phyloP scores from a whole-genome alignment of 176 grass and related monocot genomes.

The barley (Hordeum vulgare) region MorexV3_pseudomolecules_assembly NC_058522.1:517463749-517464248 shows the following conservation, averaged over 20 bases:
- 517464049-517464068: constrained; percentile 36
- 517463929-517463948: neutral
- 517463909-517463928: constrained; percentile 29
- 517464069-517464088: constrained; percentile 44
- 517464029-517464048: constrained; percentile 52
- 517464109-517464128: constrained; percentile 14
- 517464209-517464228: neutral
- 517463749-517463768: neutral
- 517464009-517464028: constrained; percentile 48
- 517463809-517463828: constrained; percentile 38
- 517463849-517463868: constrained; percentile 19
- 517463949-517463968: neutral
- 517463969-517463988: constrained; percentile 15
- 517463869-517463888: neutral
- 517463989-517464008: constrained; percentile 50
- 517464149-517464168: constrained; percentile 32
- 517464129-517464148: constrained; percentile 17
- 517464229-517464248: neutral
- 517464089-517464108: constrained; percentile 21
- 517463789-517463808: constrained; percentile 41
- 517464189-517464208: neutral
- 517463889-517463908: neutral
- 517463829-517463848: constrained; percentile 39
- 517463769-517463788: constrained; percentile 10
- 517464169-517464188: constrained; percentile 12